A percentile compares a stretch with the other conserved stretches of the same genome.
Conservation (phyloP, 352 stramenopile species). For the Phytophthora idaei region DNA sequence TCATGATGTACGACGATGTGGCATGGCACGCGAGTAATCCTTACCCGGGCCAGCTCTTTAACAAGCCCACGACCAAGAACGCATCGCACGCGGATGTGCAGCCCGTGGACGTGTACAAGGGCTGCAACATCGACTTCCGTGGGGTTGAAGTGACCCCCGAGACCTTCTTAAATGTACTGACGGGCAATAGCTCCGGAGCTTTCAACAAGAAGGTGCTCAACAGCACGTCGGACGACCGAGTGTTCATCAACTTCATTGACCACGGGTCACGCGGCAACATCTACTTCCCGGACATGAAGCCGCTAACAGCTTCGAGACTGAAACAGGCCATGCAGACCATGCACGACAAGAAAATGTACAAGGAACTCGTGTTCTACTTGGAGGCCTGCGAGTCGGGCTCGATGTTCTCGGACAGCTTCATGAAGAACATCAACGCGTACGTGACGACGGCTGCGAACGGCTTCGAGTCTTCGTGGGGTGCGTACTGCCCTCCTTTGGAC, state of each 20-base stretch:
- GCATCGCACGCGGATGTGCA: conserved; percentile 28
- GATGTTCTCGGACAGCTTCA: conserved; percentile 87
- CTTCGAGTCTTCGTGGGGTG: conserved; percentile 88
- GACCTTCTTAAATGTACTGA: conserved; percentile 89
- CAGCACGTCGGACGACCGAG: conserved; percentile 83
- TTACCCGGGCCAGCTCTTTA: conserved; percentile 90
- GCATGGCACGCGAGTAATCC: conserved; percentile 81
- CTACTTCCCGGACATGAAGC: conserved; percentile 78
- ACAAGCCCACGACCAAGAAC: conserved; percentile 66
- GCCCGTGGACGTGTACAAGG: conserved; percentile 88
- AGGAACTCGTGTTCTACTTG: conserved; percentile 92
- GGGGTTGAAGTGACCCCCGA: conserved; percentile 84
- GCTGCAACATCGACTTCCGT: conserved; percentile 79
- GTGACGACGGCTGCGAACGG: conserved; percentile 90
- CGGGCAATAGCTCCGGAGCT: conserved; percentile 65
- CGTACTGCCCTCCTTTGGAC: conserved; percentile 88
- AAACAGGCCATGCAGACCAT: conserved; percentile 78
- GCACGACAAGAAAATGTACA: conserved; percentile 87
- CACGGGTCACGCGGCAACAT: conserved; percentile 88
- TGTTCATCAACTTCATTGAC: conserved; percentile 94
- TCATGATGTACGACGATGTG: conserved; percentile 95
- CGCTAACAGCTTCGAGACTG: conserved; percentile 74
- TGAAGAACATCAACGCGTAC: conserved; percentile 86
- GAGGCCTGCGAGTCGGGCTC: conserved; percentile 93
- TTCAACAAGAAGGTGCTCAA: conserved; percentile 83